Evolutionary conservation across 805 yeast species (phyloP), one percentile per base, ranked within the genome.

Genomic region (Kodamaea kaohsiungensis): DNA sequence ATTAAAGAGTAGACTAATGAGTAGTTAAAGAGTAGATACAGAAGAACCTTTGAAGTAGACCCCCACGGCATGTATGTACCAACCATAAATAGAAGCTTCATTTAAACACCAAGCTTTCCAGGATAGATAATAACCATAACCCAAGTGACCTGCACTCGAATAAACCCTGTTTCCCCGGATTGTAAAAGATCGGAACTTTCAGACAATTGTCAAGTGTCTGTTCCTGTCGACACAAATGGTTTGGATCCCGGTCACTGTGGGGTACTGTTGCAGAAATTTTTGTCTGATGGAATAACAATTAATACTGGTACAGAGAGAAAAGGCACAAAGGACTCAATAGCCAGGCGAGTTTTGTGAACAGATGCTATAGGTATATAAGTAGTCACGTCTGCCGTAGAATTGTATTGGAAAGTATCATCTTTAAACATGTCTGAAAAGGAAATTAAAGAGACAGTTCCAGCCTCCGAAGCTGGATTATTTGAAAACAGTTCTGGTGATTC

Each of bases 401-500:
- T n/a, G 19, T 13, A 38, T 13, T 17, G 3, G 17, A 38, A 35
- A 35, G 13, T 38, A n/a, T 16, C 42, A 38, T 38, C 42, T 38
- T 38, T 43, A 22, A 27, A 22, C 35, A 46, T 46, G 48, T 46
- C 48, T n/a, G 48, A 46, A 25, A 46, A 46, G 38, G 48, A 16
- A 27, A 33, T 27, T 13, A 12, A 27, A 27, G 22, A 9, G 7
- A 19, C 47, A 17, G 15, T 8, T n/a, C 48, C 37, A 46, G 43
- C 48, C n/a, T 33, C 43, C 9, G 53, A 50, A 3, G 45, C 53
- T 4, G 53, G 53, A 2, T 18, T 50, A 22, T 50, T 50, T 46
- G 53, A 50, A 15, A 50, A 46, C 45, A 39, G 46, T 39, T 50
- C 53, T 40, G 27, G 35, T n/a, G 48, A 43, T 19, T 43, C 53